Evolutionary conservation across 352 stramenopile genomes (phyloP).

Genomic region (Phytopythium montanum): DNA sequence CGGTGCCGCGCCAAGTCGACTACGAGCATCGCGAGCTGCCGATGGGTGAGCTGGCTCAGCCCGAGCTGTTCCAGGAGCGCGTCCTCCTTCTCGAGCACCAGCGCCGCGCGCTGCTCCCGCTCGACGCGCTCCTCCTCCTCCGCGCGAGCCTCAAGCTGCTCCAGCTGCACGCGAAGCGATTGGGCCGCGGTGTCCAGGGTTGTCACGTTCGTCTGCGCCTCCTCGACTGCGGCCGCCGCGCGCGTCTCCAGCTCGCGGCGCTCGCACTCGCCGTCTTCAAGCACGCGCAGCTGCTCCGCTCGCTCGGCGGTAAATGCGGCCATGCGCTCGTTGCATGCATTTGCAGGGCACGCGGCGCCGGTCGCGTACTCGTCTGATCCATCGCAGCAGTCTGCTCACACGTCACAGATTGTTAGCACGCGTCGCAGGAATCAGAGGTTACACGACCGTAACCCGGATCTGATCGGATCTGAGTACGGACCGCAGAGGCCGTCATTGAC

Average conservation of each 20-base stretch:
- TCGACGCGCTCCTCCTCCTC: constrained; percentile 44
- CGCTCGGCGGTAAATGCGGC: constrained; percentile 41
- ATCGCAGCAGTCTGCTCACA: constrained; percentile 76
- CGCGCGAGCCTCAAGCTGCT: constrained; percentile 37
- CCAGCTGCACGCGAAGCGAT: constrained; percentile 29
- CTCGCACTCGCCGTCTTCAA: constrained; percentile 63
- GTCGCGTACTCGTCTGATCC: constrained; percentile 77
- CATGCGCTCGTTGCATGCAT: constrained; percentile 38
- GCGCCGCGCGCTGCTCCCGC: constrained; percentile 38
- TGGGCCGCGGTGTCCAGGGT: constrained; percentile 21
- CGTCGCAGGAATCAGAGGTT: neutral
- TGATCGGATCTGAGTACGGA: constrained; percentile 7
- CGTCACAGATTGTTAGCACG: constrained; percentile 15
- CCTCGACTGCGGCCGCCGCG: constrained; percentile 28
- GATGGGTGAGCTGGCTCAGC: constrained; percentile 46
- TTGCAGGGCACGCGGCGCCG: constrained; percentile 33
- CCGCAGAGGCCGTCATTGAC: constrained; percentile 81
- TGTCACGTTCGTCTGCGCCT: constrained; percentile 27
- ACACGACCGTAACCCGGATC: neutral
- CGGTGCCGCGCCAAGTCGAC: constrained; percentile 47
- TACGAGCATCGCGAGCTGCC: constrained; percentile 58
- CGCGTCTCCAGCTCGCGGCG: constrained; percentile 27
- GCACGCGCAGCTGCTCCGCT: constrained; percentile 57
- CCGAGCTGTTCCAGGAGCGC: constrained; percentile 52
- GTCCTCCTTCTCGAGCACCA: constrained; percentile 36